phyloP scores from a whole-genome alignment of 208 protist species.

The Leishmania martiniquensis region DNA sequence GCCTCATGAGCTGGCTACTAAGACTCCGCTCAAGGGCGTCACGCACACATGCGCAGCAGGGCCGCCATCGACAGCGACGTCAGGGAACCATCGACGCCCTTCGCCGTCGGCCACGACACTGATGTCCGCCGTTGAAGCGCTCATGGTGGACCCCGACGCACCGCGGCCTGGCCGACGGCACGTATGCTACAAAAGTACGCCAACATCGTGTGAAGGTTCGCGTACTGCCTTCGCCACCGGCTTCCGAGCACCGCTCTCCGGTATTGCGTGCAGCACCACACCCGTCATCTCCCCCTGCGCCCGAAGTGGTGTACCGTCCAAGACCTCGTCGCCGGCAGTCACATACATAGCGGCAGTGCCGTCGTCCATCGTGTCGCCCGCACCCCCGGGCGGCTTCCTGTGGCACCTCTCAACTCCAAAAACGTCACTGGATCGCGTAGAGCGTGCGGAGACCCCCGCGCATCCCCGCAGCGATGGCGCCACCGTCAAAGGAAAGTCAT shows the following conservation, averaged over 20 bases:
- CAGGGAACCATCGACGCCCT: neutral
- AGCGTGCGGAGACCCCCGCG: neutral
- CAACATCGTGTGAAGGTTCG: neutral
- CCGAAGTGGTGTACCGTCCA: neutral
- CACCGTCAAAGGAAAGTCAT: too few species aligned
- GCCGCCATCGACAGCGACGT: neutral
- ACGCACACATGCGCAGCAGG: neutral
- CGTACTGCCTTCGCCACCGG: neutral
- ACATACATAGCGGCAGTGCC: neutral
- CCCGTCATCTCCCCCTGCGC: neutral
- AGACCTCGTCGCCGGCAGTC: neutral
- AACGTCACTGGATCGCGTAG: neutral
- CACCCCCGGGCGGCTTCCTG: neutral
- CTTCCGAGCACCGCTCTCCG: conserved; percentile 1
- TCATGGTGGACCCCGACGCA: conserved; percentile 37
- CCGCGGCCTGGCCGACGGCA: conserved; percentile 8
- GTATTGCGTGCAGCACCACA: neutral
- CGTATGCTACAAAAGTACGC: neutral
- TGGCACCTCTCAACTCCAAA: neutral
- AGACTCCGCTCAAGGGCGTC: neutral
- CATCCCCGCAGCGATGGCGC: neutral
- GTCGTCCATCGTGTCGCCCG: neutral
- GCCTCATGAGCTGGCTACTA: neutral
- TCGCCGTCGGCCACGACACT: neutral
- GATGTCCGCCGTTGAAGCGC: conserved; percentile 9